Conservation (phyloP, 2,329 filamentous ascomycete genomes). For the Epicoccum sorghinum region DNA sequence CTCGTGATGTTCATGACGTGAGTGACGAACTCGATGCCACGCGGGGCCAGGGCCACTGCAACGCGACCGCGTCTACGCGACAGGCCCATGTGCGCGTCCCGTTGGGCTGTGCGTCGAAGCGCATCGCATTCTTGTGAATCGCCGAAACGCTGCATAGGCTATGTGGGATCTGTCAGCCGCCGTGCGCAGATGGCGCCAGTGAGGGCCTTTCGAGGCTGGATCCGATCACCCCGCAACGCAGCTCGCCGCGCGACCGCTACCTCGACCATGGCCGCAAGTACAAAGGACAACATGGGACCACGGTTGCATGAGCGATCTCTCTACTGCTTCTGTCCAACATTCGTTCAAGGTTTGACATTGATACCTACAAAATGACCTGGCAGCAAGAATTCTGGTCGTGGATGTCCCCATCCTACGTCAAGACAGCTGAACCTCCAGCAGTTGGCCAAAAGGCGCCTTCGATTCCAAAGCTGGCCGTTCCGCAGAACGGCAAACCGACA, state of each 20-base stretch:
- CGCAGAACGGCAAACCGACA: slow-evolving; percentile 59
- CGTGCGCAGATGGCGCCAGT: not conserved
- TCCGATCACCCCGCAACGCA: slow-evolving; percentile 12
- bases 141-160: slow-evolving; percentile 12
- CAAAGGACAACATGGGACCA: slow-evolving; percentile 2
- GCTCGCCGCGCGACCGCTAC: slow-evolving; percentile 13
- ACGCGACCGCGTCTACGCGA: not conserved
- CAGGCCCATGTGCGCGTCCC: not conserved
- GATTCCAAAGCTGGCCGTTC: slow-evolving; percentile 59
- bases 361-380: slow-evolving; percentile 42
- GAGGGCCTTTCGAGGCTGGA: slow-evolving; percentile 8
- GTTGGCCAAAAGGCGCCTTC: slow-evolving; percentile 64
- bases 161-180: slow-evolving; percentile 12
- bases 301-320: not conserved
- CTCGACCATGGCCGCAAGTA: slow-evolving; percentile 2
- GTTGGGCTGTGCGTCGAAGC: not conserved
- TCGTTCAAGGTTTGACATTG: not conserved
- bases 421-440: slow-evolving; percentile 53
- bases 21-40: not conserved
- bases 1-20: slow-evolving; percentile 9
- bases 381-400: slow-evolving; percentile 52
- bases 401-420: slow-evolving; percentile 42
- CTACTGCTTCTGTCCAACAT: not conserved
- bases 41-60: not conserved
- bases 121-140: not conserved